Base-by-base conservation (phyloP, 1,284 basidiomycete species). In the Anthracocystis walkeri region DNA sequence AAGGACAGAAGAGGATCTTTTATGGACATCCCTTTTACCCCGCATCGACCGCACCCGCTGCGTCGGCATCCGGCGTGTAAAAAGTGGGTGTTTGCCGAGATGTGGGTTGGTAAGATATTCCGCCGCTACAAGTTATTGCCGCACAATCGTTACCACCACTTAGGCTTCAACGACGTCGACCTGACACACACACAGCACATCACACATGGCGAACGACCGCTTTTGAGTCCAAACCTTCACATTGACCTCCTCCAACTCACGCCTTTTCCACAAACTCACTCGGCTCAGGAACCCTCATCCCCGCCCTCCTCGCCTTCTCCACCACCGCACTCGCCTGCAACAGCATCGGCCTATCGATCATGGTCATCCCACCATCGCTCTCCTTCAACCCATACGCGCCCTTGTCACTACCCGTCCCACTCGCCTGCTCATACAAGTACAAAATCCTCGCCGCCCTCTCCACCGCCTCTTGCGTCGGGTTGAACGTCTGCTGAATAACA, bases 391-490 rank as follows among this genome's bases (percentile, higher is more conserved):
- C 90, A 58, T 90, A 90, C 1, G 92, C 91, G 4, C 92, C 91
- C 57, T 86, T 87, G 40, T 85, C 72, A 2, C 83, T 83, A 1
- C 87, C 35, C 14, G 11, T 82, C 44, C 86, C 80, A 2, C 65
- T 68, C 11, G 86, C 87, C 53, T 68, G 38, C 12, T 89, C 86
- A 10, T 90, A 89, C 8, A 78, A 61, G n/a, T 58, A 51, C 59
- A 66, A 48, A 56, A 97, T 93, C 68, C 89, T 90, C 3, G 89
- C 90, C 0, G 95, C 94, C 48, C 92, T 90, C 11, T 88, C 82
- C 20, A 97, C 92, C 83, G 94, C 94, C 85, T 90, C 86, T 20
- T 88, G 85, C 0, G 90, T 90, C 0, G 95, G 95, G 0, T 92
- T 89, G 84, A 92, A 97, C 0, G 91, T 91, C 4, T 57, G 35